Conservation (phyloP, 1,139 yeast species). For the Candida sanyaensis region DNA sequence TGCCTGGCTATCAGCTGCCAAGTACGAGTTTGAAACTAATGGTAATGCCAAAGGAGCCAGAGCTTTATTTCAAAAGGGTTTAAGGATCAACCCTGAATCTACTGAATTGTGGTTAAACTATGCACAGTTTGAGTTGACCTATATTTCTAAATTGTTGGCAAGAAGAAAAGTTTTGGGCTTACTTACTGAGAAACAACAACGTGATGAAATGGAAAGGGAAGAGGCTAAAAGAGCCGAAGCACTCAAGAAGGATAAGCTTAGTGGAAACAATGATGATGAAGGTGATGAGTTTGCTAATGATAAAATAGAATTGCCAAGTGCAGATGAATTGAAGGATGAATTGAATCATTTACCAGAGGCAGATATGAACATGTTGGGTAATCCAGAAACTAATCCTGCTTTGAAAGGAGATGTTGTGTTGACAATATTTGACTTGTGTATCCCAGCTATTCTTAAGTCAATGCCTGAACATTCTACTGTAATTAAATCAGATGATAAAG, state of each 20-base stretch:
- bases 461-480: conserved; percentile 29
- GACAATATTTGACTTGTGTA: conserved; percentile 74
- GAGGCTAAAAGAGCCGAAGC: conserved; percentile 28
- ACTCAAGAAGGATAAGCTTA: conserved; percentile 26
- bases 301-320: conserved; percentile 51
- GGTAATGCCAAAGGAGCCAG: conserved; percentile 91
- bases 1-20: conserved; percentile 95
- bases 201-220: conserved; percentile 49
- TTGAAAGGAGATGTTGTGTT: conserved; percentile 86
- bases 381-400: conserved; percentile 86
- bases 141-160: conserved; percentile 78
- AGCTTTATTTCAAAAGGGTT: conserved; percentile 77
- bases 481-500: conserved; percentile 31
- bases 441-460: conserved; percentile 48
- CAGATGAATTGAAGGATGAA: conserved; percentile 59
- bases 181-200: conserved; percentile 69
- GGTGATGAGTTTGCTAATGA: conserved; percentile 38
- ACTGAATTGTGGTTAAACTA: conserved; percentile 80
- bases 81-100: conserved; percentile 80
- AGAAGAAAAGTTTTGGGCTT: conserved; percentile 83
- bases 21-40: conserved; percentile 86
- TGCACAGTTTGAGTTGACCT: conserved; percentile 83
- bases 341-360: conserved; percentile 81
- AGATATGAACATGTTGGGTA: conserved; percentile 83
- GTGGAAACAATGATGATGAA: conserved; percentile 23